Conservation (phyloP, 306 rosid genomes). For the Gastrolobium villosum region DNA sequence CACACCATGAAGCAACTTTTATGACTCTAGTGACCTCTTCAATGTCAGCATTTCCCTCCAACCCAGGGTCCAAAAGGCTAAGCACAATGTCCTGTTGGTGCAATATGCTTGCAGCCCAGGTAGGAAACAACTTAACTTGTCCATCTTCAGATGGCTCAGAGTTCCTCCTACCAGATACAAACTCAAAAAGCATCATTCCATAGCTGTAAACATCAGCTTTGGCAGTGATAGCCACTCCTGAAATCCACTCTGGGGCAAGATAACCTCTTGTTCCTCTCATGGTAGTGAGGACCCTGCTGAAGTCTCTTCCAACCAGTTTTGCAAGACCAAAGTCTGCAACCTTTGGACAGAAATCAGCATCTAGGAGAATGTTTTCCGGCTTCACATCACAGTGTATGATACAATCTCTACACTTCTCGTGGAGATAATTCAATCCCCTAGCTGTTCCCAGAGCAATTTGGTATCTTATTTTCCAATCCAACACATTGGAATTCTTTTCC, state of each 20-base stretch:
- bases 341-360: constrained; percentile 71
- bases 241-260: constrained; percentile 93
- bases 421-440: constrained; percentile 86
- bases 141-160: constrained; percentile 72
- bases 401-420: constrained; percentile 87
- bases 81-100: constrained; percentile 60
- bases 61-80: constrained; percentile 63
- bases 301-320: constrained; percentile 86
- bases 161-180: constrained; percentile 84
- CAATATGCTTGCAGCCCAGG: constrained; percentile 57
- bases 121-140: constrained; percentile 68
- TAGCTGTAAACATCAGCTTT: constrained; percentile 95
- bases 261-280: constrained; percentile 98
- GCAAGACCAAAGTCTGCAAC: constrained; percentile 96
- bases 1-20: constrained; percentile 90
- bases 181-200: constrained; percentile 93
- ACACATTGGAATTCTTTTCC: constrained; percentile 43
- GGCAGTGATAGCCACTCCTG: constrained; percentile 83
- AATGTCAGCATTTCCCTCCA: constrained; percentile 62
- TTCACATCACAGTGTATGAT: constrained; percentile 94
- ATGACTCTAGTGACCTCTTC: constrained; percentile 64
- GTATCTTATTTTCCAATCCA: constrained; percentile 83
- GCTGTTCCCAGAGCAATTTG: constrained; percentile 87
- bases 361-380: constrained; percentile 95
- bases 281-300: constrained; percentile 87